Conservation (phyloP, 345 rosid species). For the Corchorus olitorius region DNA sequence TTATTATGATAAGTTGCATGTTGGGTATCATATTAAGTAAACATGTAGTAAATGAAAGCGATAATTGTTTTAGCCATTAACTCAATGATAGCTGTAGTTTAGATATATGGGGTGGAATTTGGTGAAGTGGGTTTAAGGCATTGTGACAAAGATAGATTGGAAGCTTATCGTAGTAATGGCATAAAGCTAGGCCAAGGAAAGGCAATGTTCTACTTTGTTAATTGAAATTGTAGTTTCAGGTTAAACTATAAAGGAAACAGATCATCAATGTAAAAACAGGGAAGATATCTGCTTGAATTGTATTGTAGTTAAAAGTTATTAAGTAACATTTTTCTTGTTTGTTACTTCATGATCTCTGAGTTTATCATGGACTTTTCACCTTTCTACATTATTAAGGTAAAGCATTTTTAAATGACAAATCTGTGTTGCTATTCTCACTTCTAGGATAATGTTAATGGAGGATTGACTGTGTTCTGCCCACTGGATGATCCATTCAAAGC, state of each 20-base stretch:
- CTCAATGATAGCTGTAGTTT: neutral
- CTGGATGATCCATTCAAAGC: constrained; percentile 82
- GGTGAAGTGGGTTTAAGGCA: neutral
- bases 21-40: neutral
- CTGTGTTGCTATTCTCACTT: neutral
- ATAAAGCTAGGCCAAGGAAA: neutral
- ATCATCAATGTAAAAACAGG: neutral
- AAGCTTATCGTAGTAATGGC: neutral
- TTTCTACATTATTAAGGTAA: neutral
- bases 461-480: constrained; percentile 97
- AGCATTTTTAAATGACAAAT: neutral
- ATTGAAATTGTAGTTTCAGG: constrained; percentile 50
- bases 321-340: neutral
- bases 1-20: neutral
- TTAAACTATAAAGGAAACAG: constrained; percentile 26
- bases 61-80: neutral
- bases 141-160: neutral
- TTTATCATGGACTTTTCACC: neutral
- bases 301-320: neutral
- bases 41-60: neutral
- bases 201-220: neutral
- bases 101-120: neutral
- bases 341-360: neutral
- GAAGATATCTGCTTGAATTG: neutral
- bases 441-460: constrained; percentile 77